Conservation (phyloP, 2,329 filamentous ascomycete species). For the Microcera coccophila region DNA sequence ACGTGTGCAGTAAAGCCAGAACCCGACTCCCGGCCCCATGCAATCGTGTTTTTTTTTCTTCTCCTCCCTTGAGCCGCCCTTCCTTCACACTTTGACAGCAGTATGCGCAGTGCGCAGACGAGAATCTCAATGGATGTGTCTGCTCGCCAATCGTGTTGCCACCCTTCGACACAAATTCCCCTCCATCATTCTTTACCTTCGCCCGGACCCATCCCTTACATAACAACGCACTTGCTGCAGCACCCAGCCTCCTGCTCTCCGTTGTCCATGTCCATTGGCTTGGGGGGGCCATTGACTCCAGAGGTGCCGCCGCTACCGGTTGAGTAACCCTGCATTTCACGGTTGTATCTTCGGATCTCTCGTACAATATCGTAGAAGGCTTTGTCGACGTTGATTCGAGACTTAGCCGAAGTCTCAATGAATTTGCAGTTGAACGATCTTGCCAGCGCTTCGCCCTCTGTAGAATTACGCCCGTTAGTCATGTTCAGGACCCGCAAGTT, state of each 20-base stretch:
- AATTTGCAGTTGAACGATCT: slow-evolving; percentile 93
- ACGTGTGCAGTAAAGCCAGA: slow-evolving; percentile 31
- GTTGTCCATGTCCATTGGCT: slow-evolving; percentile 77
- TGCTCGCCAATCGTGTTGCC: slow-evolving; percentile 10
- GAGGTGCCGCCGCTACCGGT: slow-evolving; percentile 63
- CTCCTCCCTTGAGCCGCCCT: slow-evolving; percentile 13
- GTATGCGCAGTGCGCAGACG: slow-evolving; percentile 11
- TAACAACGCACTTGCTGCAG: slow-evolving; percentile 82
- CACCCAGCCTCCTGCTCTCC: slow-evolving; percentile 68
- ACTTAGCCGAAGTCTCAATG: slow-evolving; percentile 98
- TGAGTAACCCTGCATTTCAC: slow-evolving; percentile 89
- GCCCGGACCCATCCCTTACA: slow-evolving; percentile 53
- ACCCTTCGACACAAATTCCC: slow-evolving; percentile 9
- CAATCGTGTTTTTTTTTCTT: slow-evolving; percentile 28
- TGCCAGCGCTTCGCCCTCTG: slow-evolving; percentile 87
- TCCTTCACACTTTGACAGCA: slow-evolving; percentile 18
- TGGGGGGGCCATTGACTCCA: slow-evolving; percentile 56
- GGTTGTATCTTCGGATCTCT: slow-evolving; percentile 97
- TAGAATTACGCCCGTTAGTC: slow-evolving; percentile 15
- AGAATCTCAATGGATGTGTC: slow-evolving; percentile 8
- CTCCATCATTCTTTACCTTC: slow-evolving; percentile 10
- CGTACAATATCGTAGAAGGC: slow-evolving; percentile 98
- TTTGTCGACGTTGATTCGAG: slow-evolving; percentile 95
- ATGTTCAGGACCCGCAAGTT: slow-evolving; percentile 3
- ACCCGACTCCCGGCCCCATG: slow-evolving; percentile 39